Base-by-base conservation (phyloP, 2,329 filamentous ascomycete genomes). In the Macrophomina tecta region DNA sequence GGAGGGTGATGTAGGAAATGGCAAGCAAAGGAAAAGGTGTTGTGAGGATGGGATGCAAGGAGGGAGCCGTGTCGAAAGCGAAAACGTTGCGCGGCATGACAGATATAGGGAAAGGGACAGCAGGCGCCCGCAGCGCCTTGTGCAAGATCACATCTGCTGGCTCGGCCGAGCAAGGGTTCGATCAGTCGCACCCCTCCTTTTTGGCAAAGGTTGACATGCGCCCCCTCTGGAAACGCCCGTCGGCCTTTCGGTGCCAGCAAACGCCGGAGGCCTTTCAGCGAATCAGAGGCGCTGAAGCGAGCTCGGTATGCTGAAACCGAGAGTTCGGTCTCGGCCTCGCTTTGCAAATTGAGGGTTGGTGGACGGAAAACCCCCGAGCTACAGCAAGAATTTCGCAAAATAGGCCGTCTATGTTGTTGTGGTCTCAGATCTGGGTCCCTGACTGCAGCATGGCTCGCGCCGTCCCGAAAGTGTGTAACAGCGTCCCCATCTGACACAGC, bases 141-240 rank as follows among this genome's bases (percentile, higher is more conserved):
- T 28, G 28, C 30, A 18, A 48, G 42, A 45, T n/a, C 42, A 9
- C 58, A 30, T 36, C n/a, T 4, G 12, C n/a, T 32, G 18, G n/a
- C 32, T 62, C 58, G 58, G 58, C 58, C 58, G 58, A 62, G 58
- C 58, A 49, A 30, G 55, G 45, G n/a, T 30, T 5, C 14, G 58
- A 49, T 62, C 58, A 62, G 42, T 40, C 40, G 55, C 18, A 48
- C 14, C 30, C 42, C 32, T 61, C 46, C 58, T 32, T 6, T 38
- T 38, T 62, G 32, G 6, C 18, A 14, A 16, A 28, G 45, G 32
- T 36, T n/a, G 30, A 11, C 23, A n/a, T 6, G 46, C 5, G 40
- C 40, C n/a, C 42, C 58, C 38, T 48, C 58, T 62, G 28, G 32
- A 48, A 62, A n/a, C 52, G 32, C 36, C n/a, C 46, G n/a, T 49